These are phyloP conservation scores for Picochlorum costavermella DNA, from an alignment of 139 green algal genomes.

Conservation along the genomic window DNA sequence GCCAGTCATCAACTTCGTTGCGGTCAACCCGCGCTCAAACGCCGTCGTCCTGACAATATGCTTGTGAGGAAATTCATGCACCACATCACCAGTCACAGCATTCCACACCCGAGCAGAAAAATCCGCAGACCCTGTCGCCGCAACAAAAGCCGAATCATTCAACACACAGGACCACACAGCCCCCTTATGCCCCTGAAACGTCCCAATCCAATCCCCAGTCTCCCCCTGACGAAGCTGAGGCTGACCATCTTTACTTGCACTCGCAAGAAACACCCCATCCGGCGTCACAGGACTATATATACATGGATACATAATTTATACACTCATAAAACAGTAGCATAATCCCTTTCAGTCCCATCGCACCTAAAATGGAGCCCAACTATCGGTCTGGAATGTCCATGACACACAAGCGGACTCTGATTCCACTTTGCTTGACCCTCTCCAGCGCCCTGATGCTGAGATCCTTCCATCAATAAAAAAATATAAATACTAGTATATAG, in stretches of 20 bases:
- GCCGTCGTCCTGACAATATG: conserved; percentile 87
- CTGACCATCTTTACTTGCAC: conserved; percentile 91
- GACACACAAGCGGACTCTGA: conserved; percentile 77
- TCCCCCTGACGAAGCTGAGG: conserved; percentile 93
- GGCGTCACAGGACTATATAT: conserved; percentile 70
- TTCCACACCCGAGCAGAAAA: conserved; percentile 94
- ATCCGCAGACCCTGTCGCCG: conserved; percentile 87
- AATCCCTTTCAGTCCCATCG: background rate
- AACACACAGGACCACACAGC: conserved; percentile 91
- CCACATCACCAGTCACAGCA: conserved; percentile 80
- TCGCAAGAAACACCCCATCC: conserved; percentile 92
- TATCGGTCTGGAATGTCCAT: conserved; percentile 92
- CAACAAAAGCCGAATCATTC: conserved; percentile 73
- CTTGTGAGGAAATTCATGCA: conserved; percentile 79
- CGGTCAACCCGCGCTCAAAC: conserved; percentile 49
- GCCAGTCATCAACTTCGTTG: conserved; percentile 53
- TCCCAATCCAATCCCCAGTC: conserved; percentile 97
- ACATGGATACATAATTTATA: too few relatives aligned
- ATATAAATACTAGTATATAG: background rate
- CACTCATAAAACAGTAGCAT: too few relatives aligned
- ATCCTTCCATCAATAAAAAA: background rate
- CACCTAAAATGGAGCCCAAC: conserved; percentile 92
- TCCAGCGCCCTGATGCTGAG: background rate
- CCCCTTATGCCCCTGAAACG: conserved; percentile 96
- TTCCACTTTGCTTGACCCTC: conserved; percentile 7